Evolutionary conservation across 2,329 filamentous ascomycete genomes (phyloP).

Genomic region (Botryosphaeria dothidea): DNA sequence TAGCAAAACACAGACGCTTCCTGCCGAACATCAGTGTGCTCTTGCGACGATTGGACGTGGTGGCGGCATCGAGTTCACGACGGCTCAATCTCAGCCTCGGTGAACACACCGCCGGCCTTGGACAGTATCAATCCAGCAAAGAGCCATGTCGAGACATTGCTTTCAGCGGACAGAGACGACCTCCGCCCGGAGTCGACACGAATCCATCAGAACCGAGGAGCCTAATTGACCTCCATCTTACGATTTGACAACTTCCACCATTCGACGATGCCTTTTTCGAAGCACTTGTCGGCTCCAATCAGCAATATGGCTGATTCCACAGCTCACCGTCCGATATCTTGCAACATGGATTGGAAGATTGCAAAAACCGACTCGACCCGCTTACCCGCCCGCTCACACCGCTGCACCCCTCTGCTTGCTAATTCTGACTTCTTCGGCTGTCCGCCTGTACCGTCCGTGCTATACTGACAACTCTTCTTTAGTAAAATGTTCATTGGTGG

Average conservation of each 20-base stretch:
- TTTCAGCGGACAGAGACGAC: neutral
- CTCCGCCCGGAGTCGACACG: neutral
- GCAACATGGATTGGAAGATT: neutral
- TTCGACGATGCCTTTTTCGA: too few relatives aligned
- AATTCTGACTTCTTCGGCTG: constrained; percentile 33
- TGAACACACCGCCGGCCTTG: neutral
- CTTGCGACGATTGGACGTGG: constrained; percentile 20
- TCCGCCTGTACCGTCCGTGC: constrained; percentile 19
- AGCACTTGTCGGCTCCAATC: too few relatives aligned
- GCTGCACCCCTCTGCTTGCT: neutral
- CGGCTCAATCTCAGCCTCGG: neutral
- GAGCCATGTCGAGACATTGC: constrained; percentile 8
- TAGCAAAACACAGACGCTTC: constrained; percentile 64
- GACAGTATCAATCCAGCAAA: constrained; percentile 13
- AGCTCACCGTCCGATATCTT: neutral
- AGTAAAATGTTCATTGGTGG: constrained; percentile 99
- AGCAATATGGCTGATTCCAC: neutral
- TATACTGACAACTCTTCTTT: neutral
- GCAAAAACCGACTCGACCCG: constrained; percentile 13
- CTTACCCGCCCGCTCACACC: neutral
- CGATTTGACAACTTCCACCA: neutral
- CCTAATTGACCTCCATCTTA: neutral
- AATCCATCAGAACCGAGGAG: neutral
- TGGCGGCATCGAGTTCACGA: constrained; percentile 3
- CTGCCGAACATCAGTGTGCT: constrained; percentile 42